These are phyloP conservation scores for Bremia lactucae DNA, from an alignment of 352 stramenopile genomes.

Conservation along the genomic window DNA sequence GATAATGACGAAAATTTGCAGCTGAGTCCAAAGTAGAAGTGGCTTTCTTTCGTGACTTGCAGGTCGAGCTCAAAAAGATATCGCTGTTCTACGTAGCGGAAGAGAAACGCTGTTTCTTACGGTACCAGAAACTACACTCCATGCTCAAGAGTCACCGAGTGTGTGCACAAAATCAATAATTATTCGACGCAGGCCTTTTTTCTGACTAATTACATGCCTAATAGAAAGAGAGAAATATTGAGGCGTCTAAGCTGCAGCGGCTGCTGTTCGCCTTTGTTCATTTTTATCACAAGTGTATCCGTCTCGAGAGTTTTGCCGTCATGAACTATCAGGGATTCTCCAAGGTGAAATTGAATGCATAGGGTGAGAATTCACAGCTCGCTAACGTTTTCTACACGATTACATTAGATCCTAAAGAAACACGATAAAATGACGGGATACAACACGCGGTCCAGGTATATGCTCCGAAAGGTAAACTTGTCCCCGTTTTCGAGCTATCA, in stretches of 20 bases:
- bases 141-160: conserved; percentile 62
- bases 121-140: conserved; percentile 58
- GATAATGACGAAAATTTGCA: conserved; percentile 9
- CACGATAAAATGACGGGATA: conserved; percentile 83
- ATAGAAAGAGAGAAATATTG: conserved; percentile 31
- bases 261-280: conserved; percentile 80
- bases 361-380: background rate
- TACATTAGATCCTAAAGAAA: conserved; percentile 68
- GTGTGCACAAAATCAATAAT: background rate
- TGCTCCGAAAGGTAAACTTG: conserved; percentile 71
- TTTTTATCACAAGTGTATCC: conserved; percentile 73
- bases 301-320: conserved; percentile 74
- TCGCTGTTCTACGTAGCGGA: conserved; percentile 65
- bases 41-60: conserved; percentile 68
- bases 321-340: conserved; percentile 84
- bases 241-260: conserved; percentile 45
- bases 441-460: conserved; percentile 79
- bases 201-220: background rate
- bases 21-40: conserved; percentile 62
- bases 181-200: too few species aligned
- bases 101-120: conserved; percentile 62
- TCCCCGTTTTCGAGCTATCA: conserved; percentile 73
- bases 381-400: too few species aligned
- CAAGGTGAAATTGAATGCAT: conserved; percentile 29
- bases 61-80: conserved; percentile 71